phyloP scores from a whole-genome alignment of 1,139 yeast species.

The Blastobotrys raffinosifermentans region DNA sequence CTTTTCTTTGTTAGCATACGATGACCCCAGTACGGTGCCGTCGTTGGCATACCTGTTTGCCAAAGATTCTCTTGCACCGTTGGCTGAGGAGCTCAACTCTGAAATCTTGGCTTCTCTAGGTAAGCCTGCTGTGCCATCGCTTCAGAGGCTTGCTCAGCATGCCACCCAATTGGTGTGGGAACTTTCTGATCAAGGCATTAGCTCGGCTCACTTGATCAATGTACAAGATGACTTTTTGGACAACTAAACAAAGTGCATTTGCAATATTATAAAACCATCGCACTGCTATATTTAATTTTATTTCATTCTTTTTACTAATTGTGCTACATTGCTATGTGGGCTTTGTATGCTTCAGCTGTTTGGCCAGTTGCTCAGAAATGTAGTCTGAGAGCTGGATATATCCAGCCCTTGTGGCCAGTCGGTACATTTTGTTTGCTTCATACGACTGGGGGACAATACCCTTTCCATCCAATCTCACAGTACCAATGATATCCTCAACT shows the following conservation, averaged over 20 bases:
- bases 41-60: conserved; percentile 33
- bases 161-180: conserved; percentile 32
- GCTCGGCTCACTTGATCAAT: conserved; percentile 34
- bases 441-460: conserved; percentile 49
- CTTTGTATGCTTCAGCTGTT: no score
- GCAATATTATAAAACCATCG: no score
- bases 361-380: conserved; percentile 43
- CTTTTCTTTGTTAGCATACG: conserved; percentile 48
- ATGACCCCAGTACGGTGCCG: conserved; percentile 38
- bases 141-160: conserved; percentile 36
- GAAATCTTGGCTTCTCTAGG: conserved; percentile 43
- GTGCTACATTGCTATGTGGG: no score
- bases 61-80: conserved; percentile 32
- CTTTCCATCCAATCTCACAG: conserved; percentile 50
- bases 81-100: conserved; percentile 42
- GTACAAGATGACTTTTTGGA: conserved; percentile 33
- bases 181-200: conserved; percentile 28
- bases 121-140: conserved; percentile 33
- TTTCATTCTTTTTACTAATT: no score
- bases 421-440: conserved; percentile 55
- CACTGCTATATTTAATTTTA: no score
- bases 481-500: conserved; percentile 67
- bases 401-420: conserved; percentile 53
- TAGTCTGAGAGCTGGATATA: conserved; percentile 52
- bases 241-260: conserved; percentile 1